Base-by-base conservation (phyloP, 1,139 yeast genomes). In the Kodamaea anthophila region DNA sequence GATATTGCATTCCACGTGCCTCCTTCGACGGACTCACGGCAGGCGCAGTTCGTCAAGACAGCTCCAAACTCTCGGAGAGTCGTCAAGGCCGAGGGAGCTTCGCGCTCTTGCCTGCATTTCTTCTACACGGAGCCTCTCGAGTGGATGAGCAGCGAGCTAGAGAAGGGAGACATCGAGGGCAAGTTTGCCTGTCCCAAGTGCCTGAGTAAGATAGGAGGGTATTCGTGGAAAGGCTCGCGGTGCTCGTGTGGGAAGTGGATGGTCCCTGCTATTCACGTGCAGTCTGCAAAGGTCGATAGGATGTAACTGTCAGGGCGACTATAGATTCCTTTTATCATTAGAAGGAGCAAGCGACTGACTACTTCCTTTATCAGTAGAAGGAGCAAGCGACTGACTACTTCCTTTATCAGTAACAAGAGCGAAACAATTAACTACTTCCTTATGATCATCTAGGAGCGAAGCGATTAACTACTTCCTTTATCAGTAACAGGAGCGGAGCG, bases 211-310 rank as follows among this genome's bases (percentile, higher is more conserved):
- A 72, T 81, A 3, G 98, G 98, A 5, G 88, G 87, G 0, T 91
- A 87, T 50, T 77, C 81, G 39, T 91, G 99, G 99, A 84, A 79
- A 49, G 99, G 99, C 0, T 77, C 88, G 4, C 65, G 94, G 42
- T 91, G 99, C 52, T 77, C 94, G 34, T 91, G 99, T 57, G 96
- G 97, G 3, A 75, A 75, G 44, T 91, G 99, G 99, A 79, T 91
- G 65, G 72, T 86, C 5, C 98, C 99, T 0, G 94, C 95, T 2
- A 71, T 93, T 37, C 87, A 84, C 51, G 53, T 91, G 29, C 91
- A 80, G 51, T 63, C 79, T 23, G 80, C 88, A 4, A 83, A 85
- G 50, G 91, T 85, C 5, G 96, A 88, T 49, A 74, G 72, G 37
- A 66, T 83, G 31, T 28, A 28, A n/a, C n/a, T n/a, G n/a, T n/a